These are phyloP conservation scores for Cladophialophora carrionii DNA, from an alignment of 2,329 filamentous ascomycete genomes.

Conservation along the genomic window DNA sequence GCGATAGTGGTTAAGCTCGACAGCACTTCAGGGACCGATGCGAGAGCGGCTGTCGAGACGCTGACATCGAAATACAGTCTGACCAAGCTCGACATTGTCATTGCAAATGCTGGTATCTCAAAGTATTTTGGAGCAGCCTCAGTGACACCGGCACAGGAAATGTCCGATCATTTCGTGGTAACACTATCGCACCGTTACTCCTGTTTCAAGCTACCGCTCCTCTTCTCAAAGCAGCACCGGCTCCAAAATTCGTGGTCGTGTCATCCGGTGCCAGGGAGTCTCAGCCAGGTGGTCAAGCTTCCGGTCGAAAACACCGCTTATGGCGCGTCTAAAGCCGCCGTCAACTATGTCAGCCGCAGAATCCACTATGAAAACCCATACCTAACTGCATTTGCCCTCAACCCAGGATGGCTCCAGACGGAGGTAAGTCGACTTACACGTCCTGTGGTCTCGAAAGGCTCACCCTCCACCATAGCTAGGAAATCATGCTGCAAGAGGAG, in stretches of 20 bases:
- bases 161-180: slow-evolving; percentile 43
- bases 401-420: slow-evolving; percentile 14
- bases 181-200: slow-evolving; percentile 46
- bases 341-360: slow-evolving; percentile 63
- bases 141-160: slow-evolving; percentile 24
- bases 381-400: slow-evolving; percentile 14
- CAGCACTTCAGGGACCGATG: slow-evolving; percentile 41
- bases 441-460: neutral
- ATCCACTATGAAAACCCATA: slow-evolving; percentile 44
- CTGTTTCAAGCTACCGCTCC: slow-evolving; percentile 53
- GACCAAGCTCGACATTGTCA: slow-evolving; percentile 51
- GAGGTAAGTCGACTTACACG: neutral
- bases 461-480: neutral
- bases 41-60: slow-evolving; percentile 40
- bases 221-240: slow-evolving; percentile 44
- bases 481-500: neutral
- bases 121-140: slow-evolving; percentile 41
- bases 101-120: slow-evolving; percentile 55
- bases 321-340: slow-evolving; percentile 67
- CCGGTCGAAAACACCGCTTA: slow-evolving; percentile 44
- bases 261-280: slow-evolving; percentile 8
- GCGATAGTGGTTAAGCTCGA: slow-evolving; percentile 51
- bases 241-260: slow-evolving; percentile 20
- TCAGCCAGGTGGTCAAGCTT: neutral
- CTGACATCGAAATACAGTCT: slow-evolving; percentile 42